Evolutionary conservation across 257 asterid genomes (phyloP).

Genomic region (Asclepias syriaca): DNA sequence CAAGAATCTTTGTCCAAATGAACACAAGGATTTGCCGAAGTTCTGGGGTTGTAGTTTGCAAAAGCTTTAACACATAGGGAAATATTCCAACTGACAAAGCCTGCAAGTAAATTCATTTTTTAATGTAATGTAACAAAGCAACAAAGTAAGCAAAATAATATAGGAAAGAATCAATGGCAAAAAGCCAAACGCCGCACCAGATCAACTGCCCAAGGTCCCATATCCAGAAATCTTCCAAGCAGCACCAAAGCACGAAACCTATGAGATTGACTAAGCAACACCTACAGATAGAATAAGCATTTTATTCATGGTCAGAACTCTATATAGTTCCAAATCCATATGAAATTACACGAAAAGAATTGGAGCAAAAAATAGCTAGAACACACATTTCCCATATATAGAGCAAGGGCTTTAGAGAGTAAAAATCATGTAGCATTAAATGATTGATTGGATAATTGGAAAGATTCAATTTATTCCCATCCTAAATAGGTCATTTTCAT

Average conservation of each 20-base stretch:
- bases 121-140: neutral
- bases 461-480: neutral
- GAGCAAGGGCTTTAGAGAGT: neutral
- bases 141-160: slow-evolving; percentile 7
- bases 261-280: slow-evolving; percentile 95
- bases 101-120: slow-evolving; percentile 32
- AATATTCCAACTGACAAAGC: slow-evolving; percentile 98
- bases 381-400: neutral
- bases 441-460: neutral
- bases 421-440: neutral
- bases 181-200: slow-evolving; percentile 47
- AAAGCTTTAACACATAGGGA: slow-evolving; percentile 91
- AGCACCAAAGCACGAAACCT: slow-evolving; percentile 97
- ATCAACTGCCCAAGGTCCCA: slow-evolving; percentile 99
- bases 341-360: neutral
- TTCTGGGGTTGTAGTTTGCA: slow-evolving; percentile 95
- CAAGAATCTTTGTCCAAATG: slow-evolving; percentile 98
- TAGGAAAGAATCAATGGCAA: neutral
- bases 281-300: slow-evolving; percentile 40
- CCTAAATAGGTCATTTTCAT: neutral
- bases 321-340: neutral
- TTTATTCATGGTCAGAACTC: slow-evolving; percentile 1
- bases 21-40: slow-evolving; percentile 95
- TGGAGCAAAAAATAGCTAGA: slow-evolving; percentile 2
- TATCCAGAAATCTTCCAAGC: slow-evolving; percentile 97